phyloP scores from a whole-genome alignment of 495 filamentous ascomycete genomes.

The Penicillium paxilli region DNA sequence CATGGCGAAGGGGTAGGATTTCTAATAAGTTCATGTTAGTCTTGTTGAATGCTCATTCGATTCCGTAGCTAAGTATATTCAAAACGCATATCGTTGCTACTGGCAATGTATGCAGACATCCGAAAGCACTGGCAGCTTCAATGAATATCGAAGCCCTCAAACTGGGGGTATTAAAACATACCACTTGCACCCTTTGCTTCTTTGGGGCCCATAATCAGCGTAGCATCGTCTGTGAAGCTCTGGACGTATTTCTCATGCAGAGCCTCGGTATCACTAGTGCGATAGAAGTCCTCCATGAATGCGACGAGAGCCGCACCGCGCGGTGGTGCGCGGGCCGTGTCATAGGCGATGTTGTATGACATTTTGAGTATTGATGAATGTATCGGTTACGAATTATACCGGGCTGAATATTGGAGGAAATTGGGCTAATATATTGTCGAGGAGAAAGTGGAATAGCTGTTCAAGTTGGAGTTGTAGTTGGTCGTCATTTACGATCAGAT shows the following conservation, averaged over 20 bases:
- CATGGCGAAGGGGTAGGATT: slow-evolving; percentile 53
- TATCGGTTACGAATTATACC: too few relatives aligned
- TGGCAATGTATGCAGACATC: too few relatives aligned
- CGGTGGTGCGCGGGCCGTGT: slow-evolving; percentile 28
- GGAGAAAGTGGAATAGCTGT: too few relatives aligned
- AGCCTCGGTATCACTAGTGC: slow-evolving; percentile 55
- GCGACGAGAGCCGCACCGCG: slow-evolving; percentile 33
- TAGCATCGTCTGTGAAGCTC: slow-evolving; percentile 56
- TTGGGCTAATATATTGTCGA: too few relatives aligned
- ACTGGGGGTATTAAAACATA: slow-evolving; percentile 22
- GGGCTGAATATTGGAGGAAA: not conserved
- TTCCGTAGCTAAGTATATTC: too few relatives aligned
- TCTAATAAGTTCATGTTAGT: too few relatives aligned
- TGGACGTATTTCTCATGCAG: slow-evolving; percentile 56
- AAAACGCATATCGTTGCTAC: too few relatives aligned
- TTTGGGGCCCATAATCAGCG: slow-evolving; percentile 57
- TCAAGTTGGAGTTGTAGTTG: not conserved
- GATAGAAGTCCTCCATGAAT: slow-evolving; percentile 61
- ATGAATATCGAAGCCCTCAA: not conserved
- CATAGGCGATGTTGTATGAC: slow-evolving; percentile 40
- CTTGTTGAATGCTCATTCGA: too few relatives aligned
- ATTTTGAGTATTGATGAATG: slow-evolving; percentile 25
- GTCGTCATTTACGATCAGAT: slow-evolving; percentile 4
- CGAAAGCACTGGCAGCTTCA: too few relatives aligned
- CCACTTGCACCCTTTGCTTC: slow-evolving; percentile 49